phyloP scores from a whole-genome alignment of 2,329 filamentous ascomycete species.

The Hymenoscyphus infarciens region DNA sequence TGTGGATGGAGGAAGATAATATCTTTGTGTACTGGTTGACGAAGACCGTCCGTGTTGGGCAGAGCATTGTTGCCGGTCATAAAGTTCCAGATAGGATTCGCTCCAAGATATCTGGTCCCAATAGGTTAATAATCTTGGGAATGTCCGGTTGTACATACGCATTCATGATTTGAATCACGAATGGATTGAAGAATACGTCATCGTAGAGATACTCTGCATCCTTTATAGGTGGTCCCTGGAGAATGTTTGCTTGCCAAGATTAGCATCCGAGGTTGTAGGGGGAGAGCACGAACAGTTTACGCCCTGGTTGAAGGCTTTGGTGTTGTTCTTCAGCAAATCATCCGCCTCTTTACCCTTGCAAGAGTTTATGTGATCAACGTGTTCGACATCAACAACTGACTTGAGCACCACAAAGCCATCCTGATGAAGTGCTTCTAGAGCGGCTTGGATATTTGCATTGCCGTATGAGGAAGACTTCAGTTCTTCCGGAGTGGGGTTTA shows the following conservation, averaged over 20 bases:
- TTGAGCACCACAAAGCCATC: conserved; percentile 40
- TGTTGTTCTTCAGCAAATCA: conserved; percentile 29
- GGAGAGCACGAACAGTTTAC: conserved; percentile 32
- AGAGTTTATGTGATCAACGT: conserved; percentile 36
- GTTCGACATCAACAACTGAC: conserved; percentile 35
- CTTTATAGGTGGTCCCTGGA: conserved; percentile 39
- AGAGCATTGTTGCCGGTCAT: conserved; percentile 41
- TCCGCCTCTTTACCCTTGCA: conserved; percentile 38
- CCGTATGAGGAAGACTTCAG: conserved; percentile 28
- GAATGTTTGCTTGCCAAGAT: conserved; percentile 37
- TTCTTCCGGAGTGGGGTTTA: conserved; percentile 29
- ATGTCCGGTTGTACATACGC: conserved; percentile 25
- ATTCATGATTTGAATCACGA: conserved; percentile 40
- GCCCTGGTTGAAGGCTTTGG: conserved; percentile 37
- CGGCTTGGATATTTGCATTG: conserved; percentile 34
- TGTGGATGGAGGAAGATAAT: conserved; percentile 37
- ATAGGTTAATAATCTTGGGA: background rate
- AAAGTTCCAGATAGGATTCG: conserved; percentile 40
- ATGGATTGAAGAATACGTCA: conserved; percentile 42
- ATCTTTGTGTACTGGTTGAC: conserved; percentile 41
- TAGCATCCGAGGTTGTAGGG: background rate
- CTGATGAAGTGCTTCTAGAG: conserved; percentile 37
- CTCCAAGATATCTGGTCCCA: conserved; percentile 40
- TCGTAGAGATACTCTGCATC: conserved; percentile 35
- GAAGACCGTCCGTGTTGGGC: conserved; percentile 36